Base-by-base conservation (phyloP, 75 land plant species). In the Adiantum capillusveneris region DNA sequence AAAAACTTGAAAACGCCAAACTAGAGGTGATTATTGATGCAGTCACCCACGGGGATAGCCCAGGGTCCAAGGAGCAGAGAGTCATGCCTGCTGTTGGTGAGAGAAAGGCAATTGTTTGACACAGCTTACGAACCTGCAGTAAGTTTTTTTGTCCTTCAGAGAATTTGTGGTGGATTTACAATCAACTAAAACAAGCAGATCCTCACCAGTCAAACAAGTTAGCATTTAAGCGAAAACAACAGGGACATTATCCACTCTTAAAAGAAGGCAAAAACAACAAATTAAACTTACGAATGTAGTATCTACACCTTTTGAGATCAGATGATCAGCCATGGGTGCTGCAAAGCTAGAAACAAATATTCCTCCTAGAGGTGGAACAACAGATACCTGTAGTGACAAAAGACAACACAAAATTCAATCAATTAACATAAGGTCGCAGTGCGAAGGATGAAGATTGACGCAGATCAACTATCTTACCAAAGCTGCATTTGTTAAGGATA, bases 401-500 rank as follows among this genome's bases (percentile, higher is more conserved):
- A 56, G 34, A 29, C 3, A 28, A 56, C 57, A 31, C 18, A 37
- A n/a, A 16, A 11, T 65, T n/a, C n/a, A n/a, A n/a, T n/a, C n/a
- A n/a, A n/a, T n/a, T n/a, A n/a, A n/a, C n/a, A n/a, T n/a, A n/a
- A n/a, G n/a, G n/a, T n/a, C n/a, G n/a, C n/a, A n/a, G n/a, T n/a
- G n/a, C n/a, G n/a, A n/a, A n/a, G n/a, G n/a, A n/a, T n/a, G n/a
- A n/a, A n/a, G n/a, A n/a, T n/a, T n/a, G n/a, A 34, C 9, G 3
- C 37, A 34, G 9, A 34, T 9, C 9, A 42, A 30, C 29, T 49
- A 22, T 53, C 80, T 83, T 74, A 94, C 98, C 98, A 88, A 81
- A 44, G 98, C 98, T 57, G 98, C 96, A 86, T 89, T 84, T 19
- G 90, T 86, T 66, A 94, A 79, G 57, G 90, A 76, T 1, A 94